These are phyloP conservation scores for Colletotrichum brevisporum DNA, from an alignment of 2,329 filamentous ascomycete genomes.

Conservation along the genomic window DNA sequence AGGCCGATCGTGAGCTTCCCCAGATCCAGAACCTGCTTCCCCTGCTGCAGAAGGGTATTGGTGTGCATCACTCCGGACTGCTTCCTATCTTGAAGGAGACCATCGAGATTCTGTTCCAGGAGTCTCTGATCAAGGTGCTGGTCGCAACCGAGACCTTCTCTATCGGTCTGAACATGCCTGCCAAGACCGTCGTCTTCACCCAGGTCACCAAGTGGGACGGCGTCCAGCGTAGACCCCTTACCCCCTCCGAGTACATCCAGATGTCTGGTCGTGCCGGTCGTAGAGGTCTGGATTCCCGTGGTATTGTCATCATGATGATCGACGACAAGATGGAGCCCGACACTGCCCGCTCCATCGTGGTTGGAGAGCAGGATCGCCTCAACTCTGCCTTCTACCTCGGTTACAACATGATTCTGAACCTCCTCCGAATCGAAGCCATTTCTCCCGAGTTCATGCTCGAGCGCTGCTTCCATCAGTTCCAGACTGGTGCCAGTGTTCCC, in stretches of 20 bases:
- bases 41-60: constrained; percentile 90
- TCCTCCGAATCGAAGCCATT: constrained; percentile 98
- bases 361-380: constrained; percentile 95
- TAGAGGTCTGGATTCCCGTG: constrained; percentile 96
- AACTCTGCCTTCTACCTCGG: constrained; percentile 98
- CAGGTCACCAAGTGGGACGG: constrained; percentile 97
- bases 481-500: constrained; percentile 91
- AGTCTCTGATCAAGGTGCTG: constrained; percentile 96
- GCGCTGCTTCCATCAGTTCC: constrained; percentile 97
- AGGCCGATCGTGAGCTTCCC: constrained; percentile 88
- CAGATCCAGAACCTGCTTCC: constrained; percentile 94
- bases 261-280: constrained; percentile 98
- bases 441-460: constrained; percentile 99
- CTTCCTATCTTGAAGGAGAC: constrained; percentile 98
- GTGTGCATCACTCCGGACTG: constrained; percentile 96
- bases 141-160: constrained; percentile 99
- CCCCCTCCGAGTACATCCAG: constrained; percentile 96
- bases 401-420: constrained; percentile 99
- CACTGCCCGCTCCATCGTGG: constrained; percentile 94
- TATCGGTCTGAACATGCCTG: constrained; percentile 98
- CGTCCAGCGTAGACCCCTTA: constrained; percentile 82
- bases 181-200: constrained; percentile 99
- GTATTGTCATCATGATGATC: constrained; percentile 99
- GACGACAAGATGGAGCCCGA: constrained; percentile 96
- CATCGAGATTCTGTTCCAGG: constrained; percentile 98